Evolutionary conservation across 1,284 basidiomycete genomes (phyloP).

Genomic region (Cryptococcus floricola): DNA sequence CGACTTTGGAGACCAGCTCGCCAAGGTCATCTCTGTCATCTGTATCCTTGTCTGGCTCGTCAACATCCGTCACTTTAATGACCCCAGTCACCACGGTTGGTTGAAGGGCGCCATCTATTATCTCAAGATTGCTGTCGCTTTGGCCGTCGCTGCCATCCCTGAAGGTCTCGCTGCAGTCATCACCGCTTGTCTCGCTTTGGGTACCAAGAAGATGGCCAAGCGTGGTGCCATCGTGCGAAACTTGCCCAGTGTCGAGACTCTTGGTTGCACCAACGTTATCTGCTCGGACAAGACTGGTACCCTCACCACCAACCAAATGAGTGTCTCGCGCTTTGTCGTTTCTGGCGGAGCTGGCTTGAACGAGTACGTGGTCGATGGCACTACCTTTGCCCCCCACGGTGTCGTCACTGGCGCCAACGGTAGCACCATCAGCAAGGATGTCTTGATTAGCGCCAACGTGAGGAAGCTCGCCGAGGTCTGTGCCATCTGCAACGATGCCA

Average conservation of each 20-base stretch:
- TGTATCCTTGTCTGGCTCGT: slow-evolving; percentile 94
- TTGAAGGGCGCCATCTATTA: slow-evolving; percentile 93
- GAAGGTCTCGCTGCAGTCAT: slow-evolving; percentile 94
- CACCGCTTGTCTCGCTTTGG: slow-evolving; percentile 90
- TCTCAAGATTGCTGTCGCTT: slow-evolving; percentile 94
- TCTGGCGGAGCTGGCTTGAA: slow-evolving; percentile 57
- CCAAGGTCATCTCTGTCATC: slow-evolving; percentile 92
- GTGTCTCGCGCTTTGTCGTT: slow-evolving; percentile 76
- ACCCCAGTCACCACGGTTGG: slow-evolving; percentile 80
- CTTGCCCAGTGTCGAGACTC: slow-evolving; percentile 90
- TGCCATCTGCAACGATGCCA: slow-evolving; percentile 88
- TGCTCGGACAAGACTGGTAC: slow-evolving; percentile 93
- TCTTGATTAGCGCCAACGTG: slow-evolving; percentile 67
- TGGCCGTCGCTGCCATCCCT: slow-evolving; percentile 93
- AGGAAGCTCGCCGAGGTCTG: slow-evolving; percentile 81
- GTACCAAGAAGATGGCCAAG: slow-evolving; percentile 97
- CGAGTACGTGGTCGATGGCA: slow-evolving; percentile 79
- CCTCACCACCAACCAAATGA: slow-evolving; percentile 94
- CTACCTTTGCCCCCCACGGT: slow-evolving; percentile 81
- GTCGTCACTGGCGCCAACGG: slow-evolving; percentile 63
- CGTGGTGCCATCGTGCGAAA: slow-evolving; percentile 95
- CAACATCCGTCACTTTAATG: slow-evolving; percentile 89
- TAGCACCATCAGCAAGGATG: slow-evolving; percentile 55
- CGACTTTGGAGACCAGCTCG: slow-evolving; percentile 91
- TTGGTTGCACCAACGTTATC: slow-evolving; percentile 93